Base-by-base conservation (phyloP, 495 filamentous ascomycete species). In the Penicillium odoratum region DNA sequence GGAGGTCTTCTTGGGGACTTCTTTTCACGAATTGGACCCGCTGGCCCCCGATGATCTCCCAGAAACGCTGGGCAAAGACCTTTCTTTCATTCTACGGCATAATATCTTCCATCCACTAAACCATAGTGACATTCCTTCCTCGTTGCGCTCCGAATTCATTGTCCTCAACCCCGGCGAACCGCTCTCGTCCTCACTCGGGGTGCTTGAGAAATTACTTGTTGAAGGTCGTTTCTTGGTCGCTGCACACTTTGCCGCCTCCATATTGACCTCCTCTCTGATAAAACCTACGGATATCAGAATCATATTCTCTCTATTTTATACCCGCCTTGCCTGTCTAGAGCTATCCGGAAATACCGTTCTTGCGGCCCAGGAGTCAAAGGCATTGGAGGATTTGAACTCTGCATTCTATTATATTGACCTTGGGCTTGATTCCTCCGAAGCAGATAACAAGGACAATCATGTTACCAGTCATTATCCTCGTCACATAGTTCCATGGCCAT, bases 321-420 rank as follows among this genome's bases (percentile, higher is more conserved):
- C 84, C 8, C 89, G 94, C 3, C 81, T 97, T 3, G 83, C 89
- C n/a, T 92, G 87, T 58, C 80, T 98, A 7, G 88, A 88, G 25
- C 81, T 97, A 2, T 79, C 85, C 13, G 83, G 85, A 51, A 83
- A 89, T 66, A 83, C 83, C 26, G 66, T 83, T 9, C 77, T 96
- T 29, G 94, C 94, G 3, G 89, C 90, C 0, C 88, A 93, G 63
- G 94, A 98, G 71, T 88, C 88, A 7, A 92, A 91, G 64, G 83
- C 83, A 1, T 79, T 98, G 10, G 88, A 90, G 59, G 94, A 97
- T 67, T 74, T 96, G 31, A 88, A 85, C 61, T 84, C 83, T 8
- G 69, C 81, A 42, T 81, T 82, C 57, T 93, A 92, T 72, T 91
- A 88, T 68, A 83, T 78, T 13, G 74, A 74, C 11, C 48, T 65